Base-by-base conservation (phyloP, 148 eudicot genomes). In the Cornus controversa region DNA sequence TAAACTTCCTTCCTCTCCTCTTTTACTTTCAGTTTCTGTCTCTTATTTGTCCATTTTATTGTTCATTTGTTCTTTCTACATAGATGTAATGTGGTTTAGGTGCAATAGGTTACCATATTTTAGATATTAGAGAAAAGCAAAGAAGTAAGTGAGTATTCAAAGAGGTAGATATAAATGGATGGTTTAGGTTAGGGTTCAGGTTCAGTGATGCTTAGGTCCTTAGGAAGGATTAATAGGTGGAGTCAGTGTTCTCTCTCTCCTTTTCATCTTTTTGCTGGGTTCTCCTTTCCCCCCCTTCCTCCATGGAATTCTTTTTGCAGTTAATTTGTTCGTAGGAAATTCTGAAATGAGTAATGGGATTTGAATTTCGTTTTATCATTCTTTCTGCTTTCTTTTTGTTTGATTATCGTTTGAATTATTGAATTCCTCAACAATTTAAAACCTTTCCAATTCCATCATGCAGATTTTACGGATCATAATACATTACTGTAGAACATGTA, bases 51-150 rank as follows among this genome's bases (percentile, higher is more conserved):
- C 2, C 10, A 67, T 76, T 70, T 67, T 75, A 80, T 80, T 42
- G 84, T 78, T 80, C 84, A 71, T 80, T 87, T 76, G 79, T 87
- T 75, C 74, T 73, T 86, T 88, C 89, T 89, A 85, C 84, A 89
- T 75, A 82, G 82, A 54, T 78, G 78, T 25, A 73, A 45, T 57
- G 50, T 74, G 65, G 73, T 73, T 18, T 77, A 77, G 85, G 50
- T 77, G 79, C 75, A 57, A 73, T 79, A 86, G 84, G 77, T 37
- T n/a, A n/a, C n/a, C 57, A 69, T 80, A 84, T 80, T 75, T 78
- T 77, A 79, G 80, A 60, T 85, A 73, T 72, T 81, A 77, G 78
- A n/a, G 69, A 75, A 72, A 69, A 70, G 63, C 40, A 75, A 78
- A 18, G 75, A 75, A 58, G 57, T 37, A 77, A 72, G 86, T n/a